A percentile compares a stretch with the other conserved stretches of the same genome.
Evolutionary conservation across 352 stramenopile species (phyloP).

Genomic region (Pythium oligandrum): DNA sequence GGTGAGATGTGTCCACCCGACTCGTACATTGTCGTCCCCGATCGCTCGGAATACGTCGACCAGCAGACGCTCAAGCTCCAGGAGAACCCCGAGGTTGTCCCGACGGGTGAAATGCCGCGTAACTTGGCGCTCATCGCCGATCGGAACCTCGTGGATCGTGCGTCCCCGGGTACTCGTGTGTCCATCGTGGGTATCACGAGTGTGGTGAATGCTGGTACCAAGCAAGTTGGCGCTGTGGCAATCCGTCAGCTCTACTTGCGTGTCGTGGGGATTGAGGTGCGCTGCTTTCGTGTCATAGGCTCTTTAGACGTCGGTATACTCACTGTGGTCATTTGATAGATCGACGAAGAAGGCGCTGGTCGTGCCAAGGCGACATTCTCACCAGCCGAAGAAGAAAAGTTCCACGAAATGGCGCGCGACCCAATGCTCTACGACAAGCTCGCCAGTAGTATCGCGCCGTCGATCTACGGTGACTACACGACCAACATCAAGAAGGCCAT

Average conservation of each 20-base stretch:
- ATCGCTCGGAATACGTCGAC: slow-evolving; percentile 95
- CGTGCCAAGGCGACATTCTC: slow-evolving; percentile 92
- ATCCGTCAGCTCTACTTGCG: slow-evolving; percentile 94
- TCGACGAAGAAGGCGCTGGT: slow-evolving; percentile 90
- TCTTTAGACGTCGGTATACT: neutral
- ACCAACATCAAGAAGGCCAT: slow-evolving; percentile 98
- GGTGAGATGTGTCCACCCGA: slow-evolving; percentile 75
- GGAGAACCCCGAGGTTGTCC: slow-evolving; percentile 94
- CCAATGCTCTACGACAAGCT: slow-evolving; percentile 94
- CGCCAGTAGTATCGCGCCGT: slow-evolving; percentile 87
- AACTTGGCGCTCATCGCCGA: slow-evolving; percentile 94
- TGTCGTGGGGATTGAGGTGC: slow-evolving; percentile 93
- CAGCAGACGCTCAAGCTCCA: slow-evolving; percentile 99
- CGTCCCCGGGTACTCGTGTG: slow-evolving; percentile 94
- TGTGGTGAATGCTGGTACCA: slow-evolving; percentile 83
- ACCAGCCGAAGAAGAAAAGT: slow-evolving; percentile 96
- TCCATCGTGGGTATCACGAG: slow-evolving; percentile 95
- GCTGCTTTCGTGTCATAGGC: neutral
- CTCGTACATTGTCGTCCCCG: slow-evolving; percentile 93
- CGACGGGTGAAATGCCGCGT: slow-evolving; percentile 98
- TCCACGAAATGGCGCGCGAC: slow-evolving; percentile 88
- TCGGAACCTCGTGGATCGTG: slow-evolving; percentile 93
- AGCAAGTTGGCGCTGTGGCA: slow-evolving; percentile 77
- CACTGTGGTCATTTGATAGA: slow-evolving; percentile 18
- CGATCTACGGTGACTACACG: slow-evolving; percentile 95